Base-by-base conservation (phyloP, 371 early-diverging fungal genomes). In the Mucor circinelloides region DNA sequence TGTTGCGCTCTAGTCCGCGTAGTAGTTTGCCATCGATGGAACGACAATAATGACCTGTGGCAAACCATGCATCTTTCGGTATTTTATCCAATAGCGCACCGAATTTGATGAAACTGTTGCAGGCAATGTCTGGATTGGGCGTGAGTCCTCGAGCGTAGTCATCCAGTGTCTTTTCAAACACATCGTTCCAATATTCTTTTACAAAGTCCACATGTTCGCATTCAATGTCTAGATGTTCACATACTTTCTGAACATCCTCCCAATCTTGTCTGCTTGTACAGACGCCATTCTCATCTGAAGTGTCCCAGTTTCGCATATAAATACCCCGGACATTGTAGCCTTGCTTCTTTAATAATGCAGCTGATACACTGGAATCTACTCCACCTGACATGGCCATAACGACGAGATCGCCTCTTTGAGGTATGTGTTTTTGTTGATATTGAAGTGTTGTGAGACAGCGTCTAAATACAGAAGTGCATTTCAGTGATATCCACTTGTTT, bases 241-340 rank as follows among this genome's bases (percentile, higher is more conserved):
- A 93, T 0, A 93, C 92, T 7, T 70, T 67, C 60, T 92, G 92
- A 0, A 96, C 97, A 63, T 95, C 95, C 19, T 80, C 74, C 90
- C 90, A 96, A 71, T 97, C 98, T 30, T 84, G 68, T 27, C 87
- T 88, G 5, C 91, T 89, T 4, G 94, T 87, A 55, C 95, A 95
- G 5, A 85, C 87, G n/a, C 92, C 95, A 15, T 76, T 78, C 60
- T 95, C 95, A 63, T 94, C 94, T 1, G 83, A 73, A 1, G 88
- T 85, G 67, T 96, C 95, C 98, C 98, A 97, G 77, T 98, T 98
- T 60, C 89, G 89, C 97, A 98, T 96, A 68, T 93, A 97, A 12
- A 96, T 78, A 2, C 90, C 97, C 46, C 89, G 82, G 91, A 89
- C 89, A 42, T 86, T 68, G 68, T 84, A 87, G 9, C 86, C 83